These are phyloP conservation scores for Russula dissimulans DNA, from an alignment of 768 basidiomycete species.

Conservation along the genomic window DNA sequence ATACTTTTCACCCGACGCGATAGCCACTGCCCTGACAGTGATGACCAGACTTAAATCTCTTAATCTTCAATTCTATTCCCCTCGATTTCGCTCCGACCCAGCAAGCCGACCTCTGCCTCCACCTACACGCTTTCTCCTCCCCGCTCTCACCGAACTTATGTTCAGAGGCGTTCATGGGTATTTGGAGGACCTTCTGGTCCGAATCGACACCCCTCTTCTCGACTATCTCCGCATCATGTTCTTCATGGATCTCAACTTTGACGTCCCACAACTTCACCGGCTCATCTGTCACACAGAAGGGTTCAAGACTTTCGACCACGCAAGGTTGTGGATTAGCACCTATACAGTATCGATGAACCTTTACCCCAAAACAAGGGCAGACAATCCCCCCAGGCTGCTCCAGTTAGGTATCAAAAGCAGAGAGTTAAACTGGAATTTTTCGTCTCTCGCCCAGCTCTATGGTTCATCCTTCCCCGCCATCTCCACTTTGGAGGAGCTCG, in stretches of 20 bases:
- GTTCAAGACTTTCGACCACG: neutral
- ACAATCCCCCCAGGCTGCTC: too few species aligned
- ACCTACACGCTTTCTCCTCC: neutral
- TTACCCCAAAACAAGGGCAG: too few species aligned
- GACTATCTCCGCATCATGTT: neutral
- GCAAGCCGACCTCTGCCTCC: neutral
- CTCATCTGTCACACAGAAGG: neutral
- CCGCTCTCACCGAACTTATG: neutral
- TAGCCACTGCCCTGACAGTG: neutral
- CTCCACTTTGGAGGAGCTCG: neutral
- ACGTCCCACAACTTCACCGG: neutral
- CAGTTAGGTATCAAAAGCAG: neutral
- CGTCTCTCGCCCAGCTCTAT: neutral
- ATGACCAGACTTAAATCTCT: neutral
- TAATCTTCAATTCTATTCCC: neutral
- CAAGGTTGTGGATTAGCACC: neutral
- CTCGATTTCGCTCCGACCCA: neutral
- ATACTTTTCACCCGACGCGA: neutral
- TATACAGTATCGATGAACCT: rapidly evolving
- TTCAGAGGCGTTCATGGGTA: neutral
- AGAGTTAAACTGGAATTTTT: neutral
- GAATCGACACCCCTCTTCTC: neutral
- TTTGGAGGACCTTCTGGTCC: neutral
- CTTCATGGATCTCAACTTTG: neutral
- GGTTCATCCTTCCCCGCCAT: neutral